Conservation (phyloP, 176 grass and related monocot species). For the Hyparrhenia diplandra region DNA sequence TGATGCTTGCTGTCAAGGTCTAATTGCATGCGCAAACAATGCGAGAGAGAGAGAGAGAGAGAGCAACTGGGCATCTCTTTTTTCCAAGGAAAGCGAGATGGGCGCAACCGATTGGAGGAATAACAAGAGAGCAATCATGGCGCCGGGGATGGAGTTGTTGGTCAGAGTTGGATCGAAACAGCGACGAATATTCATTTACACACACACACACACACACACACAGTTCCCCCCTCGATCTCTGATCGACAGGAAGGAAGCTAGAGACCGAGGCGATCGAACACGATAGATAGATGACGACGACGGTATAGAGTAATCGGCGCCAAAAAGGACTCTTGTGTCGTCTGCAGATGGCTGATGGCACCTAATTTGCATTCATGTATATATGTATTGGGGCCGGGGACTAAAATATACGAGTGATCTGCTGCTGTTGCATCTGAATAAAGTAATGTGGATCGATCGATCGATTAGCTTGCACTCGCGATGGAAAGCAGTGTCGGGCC, state of each 20-base stretch:
- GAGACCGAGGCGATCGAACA: background rate
- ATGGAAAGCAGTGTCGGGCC: no score
- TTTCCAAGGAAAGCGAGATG: slow-evolving; percentile 27
- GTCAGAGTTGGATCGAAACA: background rate
- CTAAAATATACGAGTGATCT: slow-evolving; percentile 29
- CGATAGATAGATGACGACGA: slow-evolving; percentile 13
- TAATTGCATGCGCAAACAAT: slow-evolving; percentile 2
- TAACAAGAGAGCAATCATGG: background rate
- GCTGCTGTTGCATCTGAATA: slow-evolving; percentile 5
- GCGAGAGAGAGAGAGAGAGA: no score
- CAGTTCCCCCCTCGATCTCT: background rate
- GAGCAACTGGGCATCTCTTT: slow-evolving; percentile 9
- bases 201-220: background rate
- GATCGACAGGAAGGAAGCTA: background rate
- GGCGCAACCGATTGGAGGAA: slow-evolving; percentile 26
- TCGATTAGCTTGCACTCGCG: background rate
- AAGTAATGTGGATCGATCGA: background rate
- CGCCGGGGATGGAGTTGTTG: background rate
- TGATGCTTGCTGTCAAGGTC: background rate
- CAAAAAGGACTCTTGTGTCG: slow-evolving; percentile 34
- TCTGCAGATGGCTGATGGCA: slow-evolving; percentile 22
- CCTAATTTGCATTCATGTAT: background rate
- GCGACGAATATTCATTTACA: slow-evolving; percentile 21
- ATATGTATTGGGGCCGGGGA: background rate
- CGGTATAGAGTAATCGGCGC: background rate